Evolutionary conservation across 1,139 yeast genomes (phyloP), one percentile per base, ranked within the genome.

Genomic region (Meyerozyma smithsonii): DNA sequence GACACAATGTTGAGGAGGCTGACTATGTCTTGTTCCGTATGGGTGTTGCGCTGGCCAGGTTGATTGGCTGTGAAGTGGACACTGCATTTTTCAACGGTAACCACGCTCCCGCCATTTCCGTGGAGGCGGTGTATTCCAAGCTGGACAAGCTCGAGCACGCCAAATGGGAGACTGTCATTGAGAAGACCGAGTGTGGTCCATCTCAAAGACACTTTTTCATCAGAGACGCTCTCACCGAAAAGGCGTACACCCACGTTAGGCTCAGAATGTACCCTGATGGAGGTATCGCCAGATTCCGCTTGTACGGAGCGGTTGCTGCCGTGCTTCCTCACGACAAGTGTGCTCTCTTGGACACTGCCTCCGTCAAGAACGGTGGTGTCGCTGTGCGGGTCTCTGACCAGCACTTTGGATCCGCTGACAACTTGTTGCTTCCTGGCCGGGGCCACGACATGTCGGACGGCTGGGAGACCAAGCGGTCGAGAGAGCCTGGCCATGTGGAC

Each of bases 381-480:
- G 94, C 94, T 24, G 77, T 86, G 35, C 69, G 77, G 16, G 79
- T 77, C 50, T 84, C 95, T 2, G 97, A 90, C 64, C 95, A 90
- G 64, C 97, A 89, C 64, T 90, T 90, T 56, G 95, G 96, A 30
- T 75, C 89, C 33, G 95, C 90, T 30, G 94, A 85, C 59, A 90
- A 90, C 63, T 69, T 90, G 48, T 66, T 90, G 42, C 72, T 92
- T 43, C 96, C 97, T 4, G 97, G 97, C 8, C 78, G 97, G 46
- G 98, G 98, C 36, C 78, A 74, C 51, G 96, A 90, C 61, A 90
- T 92, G 97, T 81, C 95, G 36, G 97, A 92, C 56, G 98, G 98
- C 12, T 90, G 97, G 97, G 97, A 90, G 61, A 90, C 97, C n/a
- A 79, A 79, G 50, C 78, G 97, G 58, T 87, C 96, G 1, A 76